Conservation (phyloP, 345 rosid genomes). For the Eucalyptus globulus region DNA sequence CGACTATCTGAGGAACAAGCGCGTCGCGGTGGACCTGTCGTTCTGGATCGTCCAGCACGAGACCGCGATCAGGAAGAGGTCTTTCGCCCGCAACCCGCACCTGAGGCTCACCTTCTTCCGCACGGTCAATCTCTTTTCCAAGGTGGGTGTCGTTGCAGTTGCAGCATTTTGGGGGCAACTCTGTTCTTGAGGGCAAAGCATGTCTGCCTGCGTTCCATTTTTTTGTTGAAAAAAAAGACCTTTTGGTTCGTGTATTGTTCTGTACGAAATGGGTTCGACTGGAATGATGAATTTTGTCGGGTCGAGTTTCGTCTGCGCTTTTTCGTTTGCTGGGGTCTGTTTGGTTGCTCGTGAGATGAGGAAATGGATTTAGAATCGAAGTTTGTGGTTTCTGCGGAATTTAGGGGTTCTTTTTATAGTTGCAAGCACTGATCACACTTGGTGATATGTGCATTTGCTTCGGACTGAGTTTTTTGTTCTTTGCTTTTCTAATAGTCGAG, state of each 20-base stretch:
- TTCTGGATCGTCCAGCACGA: conserved; percentile 86
- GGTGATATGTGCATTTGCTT: neutral
- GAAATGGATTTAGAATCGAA: neutral
- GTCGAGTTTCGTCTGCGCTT: neutral
- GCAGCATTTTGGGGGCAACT: neutral
- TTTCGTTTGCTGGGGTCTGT: neutral
- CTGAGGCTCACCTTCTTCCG: conserved; percentile 87
- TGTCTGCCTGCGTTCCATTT: neutral
- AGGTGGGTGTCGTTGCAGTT: conserved; percentile 18
- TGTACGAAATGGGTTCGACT: neutral
- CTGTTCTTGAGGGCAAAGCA: neutral
- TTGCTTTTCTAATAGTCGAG: neutral
- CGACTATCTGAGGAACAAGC: conserved; percentile 56
- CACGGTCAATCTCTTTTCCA: conserved; percentile 72
- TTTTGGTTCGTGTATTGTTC: neutral
- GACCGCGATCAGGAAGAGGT: conserved; percentile 42
- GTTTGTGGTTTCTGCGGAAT: neutral
- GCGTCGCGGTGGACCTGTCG: conserved; percentile 85
- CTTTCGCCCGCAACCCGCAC: conserved; percentile 36
- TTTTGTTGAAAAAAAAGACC: neutral
- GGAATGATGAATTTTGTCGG: neutral
- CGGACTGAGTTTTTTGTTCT: neutral
- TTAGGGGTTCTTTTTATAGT: neutral
- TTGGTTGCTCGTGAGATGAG: neutral
- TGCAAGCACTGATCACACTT: neutral